Evolutionary conservation across 2,329 filamentous ascomycete species (phyloP).

Genomic region (Coniochaeta ligniaria): DNA sequence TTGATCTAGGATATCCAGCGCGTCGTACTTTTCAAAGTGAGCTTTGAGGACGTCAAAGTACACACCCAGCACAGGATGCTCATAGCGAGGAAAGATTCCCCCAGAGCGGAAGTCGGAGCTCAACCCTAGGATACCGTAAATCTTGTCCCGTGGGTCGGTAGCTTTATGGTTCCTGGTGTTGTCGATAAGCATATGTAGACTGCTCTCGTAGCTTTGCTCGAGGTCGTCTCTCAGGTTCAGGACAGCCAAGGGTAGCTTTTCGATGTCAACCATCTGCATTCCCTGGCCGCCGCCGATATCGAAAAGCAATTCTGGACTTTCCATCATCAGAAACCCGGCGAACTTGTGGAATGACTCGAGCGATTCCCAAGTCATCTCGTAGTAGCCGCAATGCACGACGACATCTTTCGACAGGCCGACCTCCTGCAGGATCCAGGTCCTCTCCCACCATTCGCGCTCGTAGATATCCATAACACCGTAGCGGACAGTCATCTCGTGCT

Average conservation of each 20-base stretch:
- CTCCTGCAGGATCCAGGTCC: background rate
- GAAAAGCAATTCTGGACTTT: background rate
- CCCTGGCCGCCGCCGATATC: background rate
- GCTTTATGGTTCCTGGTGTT: background rate
- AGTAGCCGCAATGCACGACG: background rate
- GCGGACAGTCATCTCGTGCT: background rate
- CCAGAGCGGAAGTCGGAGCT: background rate
- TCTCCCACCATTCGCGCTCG: background rate
- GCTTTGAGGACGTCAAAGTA: slow-evolving; percentile 11
- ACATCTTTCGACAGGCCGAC: background rate
- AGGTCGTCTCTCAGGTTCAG: background rate
- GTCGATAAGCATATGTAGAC: background rate
- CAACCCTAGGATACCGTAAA: background rate
- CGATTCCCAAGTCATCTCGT: background rate
- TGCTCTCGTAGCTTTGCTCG: background rate
- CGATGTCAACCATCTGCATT: background rate
- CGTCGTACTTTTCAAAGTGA: background rate
- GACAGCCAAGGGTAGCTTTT: background rate
- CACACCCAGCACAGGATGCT: slow-evolving; percentile 10
- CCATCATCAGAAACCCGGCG: background rate
- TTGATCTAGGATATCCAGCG: background rate
- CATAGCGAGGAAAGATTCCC: background rate
- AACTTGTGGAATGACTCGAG: background rate
- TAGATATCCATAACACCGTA: background rate
- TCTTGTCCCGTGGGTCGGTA: background rate